These are phyloP conservation scores for Starmerella khaoyaiensis DNA, from an alignment of 805 yeast genomes.

Conservation along the genomic window DNA sequence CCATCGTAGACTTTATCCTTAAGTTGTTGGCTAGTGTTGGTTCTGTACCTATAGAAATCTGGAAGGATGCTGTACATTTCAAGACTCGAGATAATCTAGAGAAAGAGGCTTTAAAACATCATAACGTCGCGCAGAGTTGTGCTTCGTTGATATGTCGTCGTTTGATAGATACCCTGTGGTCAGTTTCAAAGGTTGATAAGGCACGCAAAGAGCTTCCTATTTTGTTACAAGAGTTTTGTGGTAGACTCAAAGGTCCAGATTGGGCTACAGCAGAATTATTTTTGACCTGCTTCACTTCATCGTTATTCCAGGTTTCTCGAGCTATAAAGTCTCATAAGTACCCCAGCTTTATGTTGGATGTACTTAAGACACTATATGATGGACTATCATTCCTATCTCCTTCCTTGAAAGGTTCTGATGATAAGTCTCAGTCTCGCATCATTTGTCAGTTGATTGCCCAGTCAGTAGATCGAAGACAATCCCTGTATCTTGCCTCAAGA, in stretches of 20 bases:
- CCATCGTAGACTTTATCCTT: conserved; percentile 5
- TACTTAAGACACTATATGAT: conserved; percentile 4
- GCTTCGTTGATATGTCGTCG: conserved; percentile 11
- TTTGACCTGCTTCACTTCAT: conserved; percentile 6
- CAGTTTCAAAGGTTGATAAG: neutral
- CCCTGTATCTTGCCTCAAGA: conserved; percentile 9
- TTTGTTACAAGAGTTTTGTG: conserved; percentile 1
- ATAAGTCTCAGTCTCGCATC: no score
- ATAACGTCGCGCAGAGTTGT: conserved; percentile 3
- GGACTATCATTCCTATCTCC: no score
- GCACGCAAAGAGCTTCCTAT: neutral
- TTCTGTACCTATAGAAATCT: conserved; percentile 1
- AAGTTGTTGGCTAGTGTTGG: conserved; percentile 10
- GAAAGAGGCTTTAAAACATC: neutral
- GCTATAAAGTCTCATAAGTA: conserved; percentile 6
- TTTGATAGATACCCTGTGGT: conserved; percentile 7
- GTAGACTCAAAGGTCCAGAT: conserved; percentile 1
- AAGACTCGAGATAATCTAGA: conserved; percentile 5
- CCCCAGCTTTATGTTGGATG: conserved; percentile 6
- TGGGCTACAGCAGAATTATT: conserved; percentile 15
- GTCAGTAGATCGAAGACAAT: conserved; percentile 1
- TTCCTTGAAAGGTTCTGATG: no score
- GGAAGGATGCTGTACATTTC: conserved; percentile 8
- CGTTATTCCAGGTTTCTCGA: conserved; percentile 5
- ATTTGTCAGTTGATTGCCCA: neutral